These are phyloP conservation scores for Podospora tetraspora DNA, from an alignment of 495 filamentous ascomycete species.

Conservation along the genomic window DNA sequence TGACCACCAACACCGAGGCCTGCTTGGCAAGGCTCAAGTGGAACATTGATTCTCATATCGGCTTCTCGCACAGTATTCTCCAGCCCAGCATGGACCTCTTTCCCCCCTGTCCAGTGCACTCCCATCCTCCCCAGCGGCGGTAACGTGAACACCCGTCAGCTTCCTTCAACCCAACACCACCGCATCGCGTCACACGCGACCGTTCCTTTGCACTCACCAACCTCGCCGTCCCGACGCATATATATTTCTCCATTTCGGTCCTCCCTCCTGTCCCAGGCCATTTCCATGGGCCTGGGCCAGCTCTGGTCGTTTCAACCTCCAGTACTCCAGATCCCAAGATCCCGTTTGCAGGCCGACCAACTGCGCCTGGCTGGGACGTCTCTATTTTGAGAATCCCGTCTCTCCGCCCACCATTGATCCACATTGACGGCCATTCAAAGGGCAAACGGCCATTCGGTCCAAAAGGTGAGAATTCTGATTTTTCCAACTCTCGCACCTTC, in stretches of 20 bases:
- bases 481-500: background rate
- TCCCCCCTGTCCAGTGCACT: no score
- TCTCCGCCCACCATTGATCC: background rate
- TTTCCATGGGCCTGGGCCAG: background rate
- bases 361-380: background rate
- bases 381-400: background rate
- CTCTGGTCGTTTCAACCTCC: background rate
- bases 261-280: background rate
- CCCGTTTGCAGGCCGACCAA: background rate
- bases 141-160: slow-evolving; percentile 21
- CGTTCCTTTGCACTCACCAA: background rate
- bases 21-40: background rate
- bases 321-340: background rate
- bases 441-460: background rate
- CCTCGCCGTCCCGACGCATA: background rate
- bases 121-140: background rate
- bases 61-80: background rate
- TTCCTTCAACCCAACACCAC: background rate
- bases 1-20: background rate
- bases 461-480: background rate
- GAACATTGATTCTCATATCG: background rate
- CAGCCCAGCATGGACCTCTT: background rate
- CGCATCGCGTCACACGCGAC: background rate
- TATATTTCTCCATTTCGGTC: background rate
- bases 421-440: background rate